Percentiles rank a stretch among this genome's conserved stretches.
Conservation (phyloP, 2,329 filamentous ascomycete species). For the Trichoderma sp. region DNA sequence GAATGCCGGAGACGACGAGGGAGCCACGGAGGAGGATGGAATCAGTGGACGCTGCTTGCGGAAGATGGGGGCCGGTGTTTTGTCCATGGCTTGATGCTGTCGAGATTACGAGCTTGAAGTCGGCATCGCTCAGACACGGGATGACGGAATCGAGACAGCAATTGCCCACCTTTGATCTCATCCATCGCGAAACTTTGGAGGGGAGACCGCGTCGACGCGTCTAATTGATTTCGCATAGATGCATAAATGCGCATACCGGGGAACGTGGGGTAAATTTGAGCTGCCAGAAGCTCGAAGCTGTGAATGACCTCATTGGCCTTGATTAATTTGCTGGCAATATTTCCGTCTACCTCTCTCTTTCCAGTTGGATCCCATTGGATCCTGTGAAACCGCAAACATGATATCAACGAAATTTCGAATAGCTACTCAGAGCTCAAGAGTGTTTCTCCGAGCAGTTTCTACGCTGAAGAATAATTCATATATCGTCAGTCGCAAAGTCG, state of each 20-base stretch:
- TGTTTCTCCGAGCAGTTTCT: conserved; percentile 38
- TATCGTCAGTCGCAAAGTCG: conserved; percentile 44
- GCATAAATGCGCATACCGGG: conserved; percentile 26
- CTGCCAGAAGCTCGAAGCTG: conserved; percentile 13
- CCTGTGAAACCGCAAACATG: conserved; percentile 25
- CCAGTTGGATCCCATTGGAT: background rate
- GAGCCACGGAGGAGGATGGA: conserved; percentile 58
- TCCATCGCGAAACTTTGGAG: conserved; percentile 12
- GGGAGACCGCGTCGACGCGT: conserved; percentile 38
- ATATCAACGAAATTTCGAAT: conserved; percentile 27
- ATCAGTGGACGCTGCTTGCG: conserved; percentile 34
- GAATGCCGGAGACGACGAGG: conserved; percentile 88
- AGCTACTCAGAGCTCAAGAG: conserved; percentile 22
- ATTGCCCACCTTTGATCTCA: background rate
- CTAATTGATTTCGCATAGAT: conserved; percentile 36
- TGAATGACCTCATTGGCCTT: conserved; percentile 33
- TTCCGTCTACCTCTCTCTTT: background rate
- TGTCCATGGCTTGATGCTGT: conserved; percentile 30
- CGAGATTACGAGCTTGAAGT: background rate
- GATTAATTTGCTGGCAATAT: background rate
- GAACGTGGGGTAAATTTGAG: conserved; percentile 17
- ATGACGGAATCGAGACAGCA: background rate
- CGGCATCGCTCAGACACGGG: background rate
- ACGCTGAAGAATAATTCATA: conserved; percentile 50
- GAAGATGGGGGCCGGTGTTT: conserved; percentile 39